These are phyloP conservation scores for Boletus reticulatus DNA, from an alignment of 768 basidiomycete genomes.

Conservation along the genomic window DNA sequence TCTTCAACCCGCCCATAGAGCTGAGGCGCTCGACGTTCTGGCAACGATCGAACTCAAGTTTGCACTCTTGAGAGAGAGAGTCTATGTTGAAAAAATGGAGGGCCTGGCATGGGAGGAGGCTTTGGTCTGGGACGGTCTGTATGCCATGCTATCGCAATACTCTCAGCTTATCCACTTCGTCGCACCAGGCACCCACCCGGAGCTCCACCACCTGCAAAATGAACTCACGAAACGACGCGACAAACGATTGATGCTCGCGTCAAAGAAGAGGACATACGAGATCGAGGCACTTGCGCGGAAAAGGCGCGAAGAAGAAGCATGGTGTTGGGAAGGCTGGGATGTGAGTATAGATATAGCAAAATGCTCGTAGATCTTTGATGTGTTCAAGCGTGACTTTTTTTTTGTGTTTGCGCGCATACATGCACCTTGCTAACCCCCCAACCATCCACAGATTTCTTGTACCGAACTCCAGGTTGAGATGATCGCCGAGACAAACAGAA, in stretches of 20 bases:
- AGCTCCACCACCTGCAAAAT: conserved; percentile 75
- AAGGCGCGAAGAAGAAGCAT: conserved; percentile 66
- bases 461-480: conserved; percentile 83
- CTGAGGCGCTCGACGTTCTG: conserved; percentile 85
- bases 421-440: conserved; percentile 3
- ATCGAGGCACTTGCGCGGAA: conserved; percentile 59
- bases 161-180: background rate
- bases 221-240: conserved; percentile 78
- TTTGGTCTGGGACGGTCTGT: conserved; percentile 72
- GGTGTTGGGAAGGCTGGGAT: conserved; percentile 92
- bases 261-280: conserved; percentile 69
- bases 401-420: background rate
- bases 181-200: conserved; percentile 77
- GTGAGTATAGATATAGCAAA: conserved; percentile 39
- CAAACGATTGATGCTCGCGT: conserved; percentile 77
- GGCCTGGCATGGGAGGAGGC: conserved; percentile 85
- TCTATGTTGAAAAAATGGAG: conserved; percentile 96
- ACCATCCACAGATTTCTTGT: conserved; percentile 53
- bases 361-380: background rate
- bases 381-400: conserved; percentile 1
- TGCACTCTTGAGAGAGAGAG: conserved; percentile 77
- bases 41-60: conserved; percentile 93
- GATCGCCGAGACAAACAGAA: conserved; percentile 87
- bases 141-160: background rate
- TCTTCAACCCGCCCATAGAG: conserved; percentile 76